Evolutionary conservation across 2,329 filamentous ascomycete genomes (phyloP).

Genomic region (Botrytis squamosa): DNA sequence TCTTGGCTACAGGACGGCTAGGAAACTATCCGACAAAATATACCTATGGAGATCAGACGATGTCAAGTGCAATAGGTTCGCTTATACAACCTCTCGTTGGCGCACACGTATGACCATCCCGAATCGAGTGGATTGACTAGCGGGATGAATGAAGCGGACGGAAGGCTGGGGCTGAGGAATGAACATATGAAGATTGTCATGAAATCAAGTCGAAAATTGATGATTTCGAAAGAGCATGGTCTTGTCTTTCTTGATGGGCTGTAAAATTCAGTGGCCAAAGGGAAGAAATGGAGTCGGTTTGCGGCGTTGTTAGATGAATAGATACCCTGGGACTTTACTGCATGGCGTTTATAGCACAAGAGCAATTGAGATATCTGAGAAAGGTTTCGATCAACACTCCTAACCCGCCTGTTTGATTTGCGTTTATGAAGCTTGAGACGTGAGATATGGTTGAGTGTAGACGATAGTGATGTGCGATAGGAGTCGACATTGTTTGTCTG

Average conservation of each 20-base stretch:
- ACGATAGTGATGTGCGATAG: not conserved
- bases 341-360: not conserved
- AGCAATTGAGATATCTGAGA: not conserved
- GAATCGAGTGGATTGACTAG: not conserved
- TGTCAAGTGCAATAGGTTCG: not conserved
- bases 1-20: not conserved
- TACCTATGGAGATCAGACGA: not conserved
- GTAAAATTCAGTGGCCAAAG: not conserved
- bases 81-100: not conserved
- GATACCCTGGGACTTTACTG: not conserved
- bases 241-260: not conserved
- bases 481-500: not conserved
- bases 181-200: not conserved
- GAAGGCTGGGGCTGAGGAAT: not conserved
- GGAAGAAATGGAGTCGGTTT: not conserved
- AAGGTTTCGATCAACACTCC: not conserved
- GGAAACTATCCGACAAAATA: not conserved
- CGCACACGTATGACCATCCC: not conserved
- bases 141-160: not conserved
- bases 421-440: not conserved
- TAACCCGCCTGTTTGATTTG: not conserved
- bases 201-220: not conserved
- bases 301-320: not conserved
- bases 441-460: not conserved
- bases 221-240: not conserved